phyloP scores from a whole-genome alignment of 2,329 filamentous ascomycete species.

The Allantophomopsis cytisporea region DNA sequence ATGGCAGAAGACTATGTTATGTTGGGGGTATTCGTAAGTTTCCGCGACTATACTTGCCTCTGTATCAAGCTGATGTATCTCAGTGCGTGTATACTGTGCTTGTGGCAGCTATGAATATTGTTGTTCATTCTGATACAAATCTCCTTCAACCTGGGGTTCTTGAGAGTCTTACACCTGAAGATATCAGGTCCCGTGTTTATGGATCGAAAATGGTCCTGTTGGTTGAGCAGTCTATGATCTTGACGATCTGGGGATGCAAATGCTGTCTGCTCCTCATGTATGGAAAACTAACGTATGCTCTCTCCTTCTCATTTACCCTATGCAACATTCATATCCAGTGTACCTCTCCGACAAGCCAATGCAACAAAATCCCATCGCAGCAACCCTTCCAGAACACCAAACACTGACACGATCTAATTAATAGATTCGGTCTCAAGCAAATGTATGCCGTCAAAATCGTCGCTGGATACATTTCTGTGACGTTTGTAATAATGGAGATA shows the following conservation, averaged over 20 bases:
- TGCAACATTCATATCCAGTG: too few species aligned
- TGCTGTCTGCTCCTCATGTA: slow-evolving; percentile 43
- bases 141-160: slow-evolving; percentile 37
- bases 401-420: too few species aligned
- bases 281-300: slow-evolving; percentile 33
- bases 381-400: too few species aligned
- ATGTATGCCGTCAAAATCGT: slow-evolving; percentile 33
- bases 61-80: slow-evolving; percentile 1
- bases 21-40: slow-evolving; percentile 33
- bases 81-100: slow-evolving; percentile 37
- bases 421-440: slow-evolving; percentile 29
- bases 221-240: slow-evolving; percentile 46
- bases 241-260: slow-evolving; percentile 42
- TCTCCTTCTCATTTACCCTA: neutral
- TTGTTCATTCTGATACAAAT: slow-evolving; percentile 41
- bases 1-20: slow-evolving; percentile 43
- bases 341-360: too few species aligned
- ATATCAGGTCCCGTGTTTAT: slow-evolving; percentile 10
- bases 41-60: neutral
- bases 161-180: slow-evolving; percentile 26
- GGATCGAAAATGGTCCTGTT: slow-evolving; percentile 51
- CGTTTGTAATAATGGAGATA: slow-evolving; percentile 36
- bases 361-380: too few species aligned
- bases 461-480: slow-evolving; percentile 29
- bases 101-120: slow-evolving; percentile 38